Percentiles rank a stretch among this genome's conserved stretches.
Evolutionary conservation across 2,329 filamentous ascomycete genomes (phyloP).

Genomic region (Ophiostoma sp.): DNA sequence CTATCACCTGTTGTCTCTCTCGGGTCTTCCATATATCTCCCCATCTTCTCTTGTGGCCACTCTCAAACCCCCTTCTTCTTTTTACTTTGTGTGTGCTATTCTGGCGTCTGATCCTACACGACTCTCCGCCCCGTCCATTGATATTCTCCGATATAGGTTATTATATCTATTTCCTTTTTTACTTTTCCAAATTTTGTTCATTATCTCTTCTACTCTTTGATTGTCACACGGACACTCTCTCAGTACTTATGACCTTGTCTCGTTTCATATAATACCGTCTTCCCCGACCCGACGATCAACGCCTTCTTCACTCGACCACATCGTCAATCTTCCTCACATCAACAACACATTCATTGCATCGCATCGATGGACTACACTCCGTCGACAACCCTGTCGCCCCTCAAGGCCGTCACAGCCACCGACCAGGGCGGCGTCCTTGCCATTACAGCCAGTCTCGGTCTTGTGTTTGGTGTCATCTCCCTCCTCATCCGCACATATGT

Average conservation of each 20-base stretch:
- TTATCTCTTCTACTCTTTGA: neutral
- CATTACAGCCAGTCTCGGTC: conserved; percentile 37
- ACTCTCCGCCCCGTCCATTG: neutral
- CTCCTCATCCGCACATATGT: conserved; percentile 39
- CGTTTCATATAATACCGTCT: conserved; percentile 11
- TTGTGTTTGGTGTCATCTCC: conserved; percentile 38
- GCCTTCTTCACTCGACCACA: neutral
- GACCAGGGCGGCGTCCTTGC: conserved; percentile 40
- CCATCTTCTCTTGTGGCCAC: neutral
- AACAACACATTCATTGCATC: neutral
- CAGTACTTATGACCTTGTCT: conserved; percentile 1
- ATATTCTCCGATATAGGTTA: neutral
- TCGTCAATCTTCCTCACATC: neutral
- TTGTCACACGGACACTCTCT: neutral
- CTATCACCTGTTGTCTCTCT: neutral
- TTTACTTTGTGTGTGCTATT: neutral
- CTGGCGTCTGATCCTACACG: neutral
- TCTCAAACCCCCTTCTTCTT: neutral
- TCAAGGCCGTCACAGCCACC: conserved; percentile 35
- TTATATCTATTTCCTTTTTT: neutral
- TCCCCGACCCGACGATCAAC: neutral
- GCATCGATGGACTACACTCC: conserved; percentile 24
- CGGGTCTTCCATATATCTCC: neutral
- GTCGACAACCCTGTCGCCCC: conserved; percentile 31
- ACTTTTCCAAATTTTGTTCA: neutral